phyloP scores from a whole-genome alignment of 2,329 filamentous ascomycete species.

The Rhinocladiella similis region DNA sequence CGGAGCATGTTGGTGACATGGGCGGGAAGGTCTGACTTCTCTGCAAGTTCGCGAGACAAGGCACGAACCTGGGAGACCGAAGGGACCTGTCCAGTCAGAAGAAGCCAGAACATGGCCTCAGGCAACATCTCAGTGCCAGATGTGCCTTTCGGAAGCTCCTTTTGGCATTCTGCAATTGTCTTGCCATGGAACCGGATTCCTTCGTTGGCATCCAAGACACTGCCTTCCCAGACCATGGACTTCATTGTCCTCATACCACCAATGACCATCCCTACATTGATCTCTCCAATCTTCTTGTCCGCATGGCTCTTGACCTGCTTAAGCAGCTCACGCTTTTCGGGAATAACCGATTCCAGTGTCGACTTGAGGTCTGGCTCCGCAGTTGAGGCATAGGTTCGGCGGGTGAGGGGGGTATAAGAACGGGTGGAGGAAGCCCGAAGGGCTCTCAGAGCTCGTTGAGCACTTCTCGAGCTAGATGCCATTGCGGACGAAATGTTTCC shows the following conservation, averaged over 20 bases:
- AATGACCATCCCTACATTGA: slow-evolving; percentile 91
- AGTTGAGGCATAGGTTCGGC: slow-evolving; percentile 67
- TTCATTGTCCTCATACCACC: slow-evolving; percentile 98
- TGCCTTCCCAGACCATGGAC: slow-evolving; percentile 98
- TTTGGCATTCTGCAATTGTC: slow-evolving; percentile 97
- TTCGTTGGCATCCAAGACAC: slow-evolving; percentile 92
- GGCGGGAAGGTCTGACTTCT: slow-evolving; percentile 76
- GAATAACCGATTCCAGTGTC: slow-evolving; percentile 79
- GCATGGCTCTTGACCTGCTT: slow-evolving; percentile 89
- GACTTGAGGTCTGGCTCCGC: slow-evolving; percentile 88
- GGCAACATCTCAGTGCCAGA: slow-evolving; percentile 95
- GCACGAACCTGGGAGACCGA: slow-evolving; percentile 76
- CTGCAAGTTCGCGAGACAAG: slow-evolving; percentile 82
- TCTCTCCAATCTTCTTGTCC: slow-evolving; percentile 81
- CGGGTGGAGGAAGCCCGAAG: slow-evolving; percentile 19
- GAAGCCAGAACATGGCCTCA: slow-evolving; percentile 99
- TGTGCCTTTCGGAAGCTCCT: slow-evolving; percentile 86
- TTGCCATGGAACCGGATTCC: slow-evolving; percentile 97
- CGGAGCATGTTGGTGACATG: slow-evolving; percentile 89
- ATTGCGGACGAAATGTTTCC: slow-evolving; percentile 6
- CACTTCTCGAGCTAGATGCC: slow-evolving; percentile 26
- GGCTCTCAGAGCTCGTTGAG: slow-evolving; percentile 25
- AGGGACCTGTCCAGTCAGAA: slow-evolving; percentile 89
- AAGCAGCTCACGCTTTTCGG: slow-evolving; percentile 87
- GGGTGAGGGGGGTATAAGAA: slow-evolving; percentile 17